These are phyloP conservation scores for Xylaria sp. DNA, from an alignment of 495 filamentous ascomycete species.

Conservation along the genomic window DNA sequence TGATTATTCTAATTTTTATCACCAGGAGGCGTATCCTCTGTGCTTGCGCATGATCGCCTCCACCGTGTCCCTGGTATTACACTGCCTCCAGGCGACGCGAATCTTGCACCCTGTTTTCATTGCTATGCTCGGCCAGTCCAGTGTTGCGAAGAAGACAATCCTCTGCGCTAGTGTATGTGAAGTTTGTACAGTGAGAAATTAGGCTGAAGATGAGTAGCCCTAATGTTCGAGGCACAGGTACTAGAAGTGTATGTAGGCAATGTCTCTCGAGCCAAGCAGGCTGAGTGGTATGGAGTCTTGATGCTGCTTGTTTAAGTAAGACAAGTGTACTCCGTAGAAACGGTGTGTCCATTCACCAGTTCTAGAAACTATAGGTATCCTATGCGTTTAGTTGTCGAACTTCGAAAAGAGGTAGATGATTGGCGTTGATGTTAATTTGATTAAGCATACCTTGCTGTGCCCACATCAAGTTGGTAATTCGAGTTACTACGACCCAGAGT, in stretches of 20 bases:
- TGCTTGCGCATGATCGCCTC: constrained; percentile 71
- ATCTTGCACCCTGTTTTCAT: constrained; percentile 51
- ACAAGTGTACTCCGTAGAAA: too few species aligned
- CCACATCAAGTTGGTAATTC: not conserved
- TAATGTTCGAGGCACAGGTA: too few species aligned
- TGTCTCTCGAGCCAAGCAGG: not conserved
- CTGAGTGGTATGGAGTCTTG: too few species aligned
- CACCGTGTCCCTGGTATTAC: constrained; percentile 82
- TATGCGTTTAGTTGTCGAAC: not conserved
- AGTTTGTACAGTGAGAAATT: too few species aligned
- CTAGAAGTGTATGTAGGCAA: too few species aligned
- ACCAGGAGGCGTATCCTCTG: constrained; percentile 63
- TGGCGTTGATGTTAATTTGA: not conserved
- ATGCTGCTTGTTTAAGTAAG: too few species aligned
- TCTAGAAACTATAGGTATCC: not conserved
- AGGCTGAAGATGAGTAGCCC: too few species aligned
- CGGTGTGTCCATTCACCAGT: too few species aligned
- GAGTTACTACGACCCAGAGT: too few species aligned
- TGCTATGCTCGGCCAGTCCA: constrained; percentile 55
- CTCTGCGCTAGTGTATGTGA: not conserved
- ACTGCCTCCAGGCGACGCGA: constrained; percentile 81
- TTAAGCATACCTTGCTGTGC: not conserved
- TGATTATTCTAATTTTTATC: constrained; percentile 79
- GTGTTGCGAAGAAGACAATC: constrained; percentile 61
- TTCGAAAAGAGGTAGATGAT: not conserved